Percentiles rank a stretch among this genome's conserved stretches.
Conservation (phyloP, 208 protist species). For the Acanthamoeba lenticulata region DNA sequence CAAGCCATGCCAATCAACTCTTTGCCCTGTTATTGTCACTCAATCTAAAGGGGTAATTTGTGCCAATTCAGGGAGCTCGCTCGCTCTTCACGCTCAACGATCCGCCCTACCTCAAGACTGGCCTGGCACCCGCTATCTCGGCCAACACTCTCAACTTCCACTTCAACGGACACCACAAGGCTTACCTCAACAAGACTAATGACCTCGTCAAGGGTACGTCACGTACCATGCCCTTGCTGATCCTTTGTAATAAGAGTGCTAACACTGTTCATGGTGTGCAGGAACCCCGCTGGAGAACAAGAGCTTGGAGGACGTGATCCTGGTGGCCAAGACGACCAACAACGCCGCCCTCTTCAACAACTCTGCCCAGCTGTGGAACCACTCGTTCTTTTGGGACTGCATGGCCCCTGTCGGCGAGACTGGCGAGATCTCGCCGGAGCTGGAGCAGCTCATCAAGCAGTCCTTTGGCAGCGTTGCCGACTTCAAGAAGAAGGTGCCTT, state of each 20-base stretch:
- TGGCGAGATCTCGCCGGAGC: slow-evolving; percentile 35
- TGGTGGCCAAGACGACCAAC: slow-evolving; percentile 64
- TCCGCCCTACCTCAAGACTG: slow-evolving; percentile 53
- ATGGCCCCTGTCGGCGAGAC: slow-evolving; percentile 54
- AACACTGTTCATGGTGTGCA: not conserved
- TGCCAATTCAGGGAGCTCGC: not conserved
- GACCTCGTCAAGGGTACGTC: slow-evolving; percentile 64
- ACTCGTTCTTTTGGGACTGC: slow-evolving; percentile 78
- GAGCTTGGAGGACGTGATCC: slow-evolving; percentile 72
- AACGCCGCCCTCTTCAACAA: slow-evolving; percentile 74
- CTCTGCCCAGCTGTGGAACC: slow-evolving; percentile 74
- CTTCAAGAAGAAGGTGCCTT: slow-evolving; percentile 72
- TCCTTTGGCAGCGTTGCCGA: slow-evolving; percentile 69
- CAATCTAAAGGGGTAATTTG: not conserved
- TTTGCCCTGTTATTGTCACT: not conserved
- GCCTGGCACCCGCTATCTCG: slow-evolving; percentile 45
- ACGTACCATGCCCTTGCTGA: not conserved
- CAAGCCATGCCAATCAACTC: not conserved
- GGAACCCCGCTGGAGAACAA: slow-evolving; percentile 46
- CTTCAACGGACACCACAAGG: slow-evolving; percentile 77
- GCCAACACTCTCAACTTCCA: slow-evolving; percentile 72
- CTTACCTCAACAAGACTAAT: slow-evolving; percentile 76
- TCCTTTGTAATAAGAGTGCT: not conserved
- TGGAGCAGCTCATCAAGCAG: slow-evolving; percentile 61
- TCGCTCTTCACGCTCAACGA: slow-evolving; percentile 47